Evolutionary conservation across 2,329 filamentous ascomycete genomes (phyloP).

Genomic region (Mariannaea elegans): DNA sequence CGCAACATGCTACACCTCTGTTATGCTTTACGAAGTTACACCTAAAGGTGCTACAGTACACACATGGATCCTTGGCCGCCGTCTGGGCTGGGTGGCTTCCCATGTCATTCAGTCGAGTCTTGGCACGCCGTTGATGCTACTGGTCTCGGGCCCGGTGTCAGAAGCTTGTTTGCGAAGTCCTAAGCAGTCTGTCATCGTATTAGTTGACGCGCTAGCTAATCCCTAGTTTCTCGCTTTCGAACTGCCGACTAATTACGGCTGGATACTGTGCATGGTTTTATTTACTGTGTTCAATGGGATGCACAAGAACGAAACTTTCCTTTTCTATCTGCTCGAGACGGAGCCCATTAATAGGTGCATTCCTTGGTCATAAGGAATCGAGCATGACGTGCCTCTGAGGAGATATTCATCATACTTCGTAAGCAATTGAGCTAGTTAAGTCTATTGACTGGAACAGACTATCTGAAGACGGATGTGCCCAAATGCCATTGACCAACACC

Average conservation of each 20-base stretch:
- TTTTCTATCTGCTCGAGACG: background rate
- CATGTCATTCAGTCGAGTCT: slow-evolving; percentile 6
- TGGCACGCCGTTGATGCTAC: slow-evolving; percentile 15
- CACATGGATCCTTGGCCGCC: background rate
- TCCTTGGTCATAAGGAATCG: background rate
- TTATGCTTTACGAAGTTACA: too few relatives aligned
- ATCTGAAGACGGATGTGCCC: slow-evolving; percentile 6
- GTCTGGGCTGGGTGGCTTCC: slow-evolving; percentile 2
- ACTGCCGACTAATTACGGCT: slow-evolving; percentile 10
- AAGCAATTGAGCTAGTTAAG: background rate
- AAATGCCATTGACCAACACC: slow-evolving; percentile 11
- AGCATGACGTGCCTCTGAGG: background rate
- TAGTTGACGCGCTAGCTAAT: slow-evolving; percentile 14
- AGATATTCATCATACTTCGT: background rate
- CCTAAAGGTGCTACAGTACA: too few relatives aligned
- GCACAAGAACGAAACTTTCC: background rate
- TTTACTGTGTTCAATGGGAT: background rate
- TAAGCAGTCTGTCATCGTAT: slow-evolving; percentile 18
- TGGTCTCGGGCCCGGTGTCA: slow-evolving; percentile 12
- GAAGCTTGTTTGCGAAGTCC: slow-evolving; percentile 2
- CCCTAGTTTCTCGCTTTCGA: slow-evolving; percentile 1
- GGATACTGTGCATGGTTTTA: background rate
- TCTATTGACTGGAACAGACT: background rate
- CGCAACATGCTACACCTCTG: background rate
- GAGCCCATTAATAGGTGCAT: background rate